Evolutionary conservation across 371 early-diverging fungal species (phyloP).

Genomic region (Rhizopus arrhizus): DNA sequence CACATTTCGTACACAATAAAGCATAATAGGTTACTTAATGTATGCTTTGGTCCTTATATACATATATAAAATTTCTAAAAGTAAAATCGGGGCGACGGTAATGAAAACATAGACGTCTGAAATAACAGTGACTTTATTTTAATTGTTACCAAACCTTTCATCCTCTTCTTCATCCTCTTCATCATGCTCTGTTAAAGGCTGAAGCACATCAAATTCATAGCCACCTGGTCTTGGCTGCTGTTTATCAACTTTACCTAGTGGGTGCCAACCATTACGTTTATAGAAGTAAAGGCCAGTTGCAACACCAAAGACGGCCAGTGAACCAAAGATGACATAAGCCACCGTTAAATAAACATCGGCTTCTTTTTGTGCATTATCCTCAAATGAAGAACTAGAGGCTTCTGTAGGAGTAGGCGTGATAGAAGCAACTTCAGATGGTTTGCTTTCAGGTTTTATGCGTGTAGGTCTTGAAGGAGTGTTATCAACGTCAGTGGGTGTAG

Average conservation of each 20-base stretch:
- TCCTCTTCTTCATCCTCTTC: slow-evolving; percentile 13
- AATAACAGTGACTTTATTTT: neutral
- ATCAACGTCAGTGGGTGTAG: slow-evolving; percentile 12
- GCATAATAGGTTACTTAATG: no score
- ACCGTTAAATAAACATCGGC: slow-evolving; percentile 8
- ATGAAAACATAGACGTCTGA: no score
- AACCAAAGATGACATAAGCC: slow-evolving; percentile 21
- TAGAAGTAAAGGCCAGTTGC: slow-evolving; percentile 24
- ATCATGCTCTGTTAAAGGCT: slow-evolving; percentile 29
- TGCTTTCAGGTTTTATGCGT: slow-evolving; percentile 15
- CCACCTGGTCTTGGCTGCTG: slow-evolving; percentile 15
- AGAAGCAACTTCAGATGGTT: neutral
- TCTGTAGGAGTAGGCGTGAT: neutral
- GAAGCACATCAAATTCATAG: slow-evolving; percentile 32
- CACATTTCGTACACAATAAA: no score
- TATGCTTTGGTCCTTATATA: no score
- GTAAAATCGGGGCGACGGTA: no score
- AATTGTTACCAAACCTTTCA: neutral
- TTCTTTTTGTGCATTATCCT: neutral
- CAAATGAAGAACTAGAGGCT: no score
- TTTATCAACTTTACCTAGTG: slow-evolving; percentile 1
- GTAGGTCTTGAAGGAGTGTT: slow-evolving; percentile 29
- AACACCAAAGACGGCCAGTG: slow-evolving; percentile 23
- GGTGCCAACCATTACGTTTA: slow-evolving; percentile 15
- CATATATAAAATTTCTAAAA: no score